A percentile compares a stretch with the other conserved stretches of the same genome.
Evolutionary conservation across 1,284 basidiomycete species (phyloP).

Genomic region (Cystobasidiaceae sp.): DNA sequence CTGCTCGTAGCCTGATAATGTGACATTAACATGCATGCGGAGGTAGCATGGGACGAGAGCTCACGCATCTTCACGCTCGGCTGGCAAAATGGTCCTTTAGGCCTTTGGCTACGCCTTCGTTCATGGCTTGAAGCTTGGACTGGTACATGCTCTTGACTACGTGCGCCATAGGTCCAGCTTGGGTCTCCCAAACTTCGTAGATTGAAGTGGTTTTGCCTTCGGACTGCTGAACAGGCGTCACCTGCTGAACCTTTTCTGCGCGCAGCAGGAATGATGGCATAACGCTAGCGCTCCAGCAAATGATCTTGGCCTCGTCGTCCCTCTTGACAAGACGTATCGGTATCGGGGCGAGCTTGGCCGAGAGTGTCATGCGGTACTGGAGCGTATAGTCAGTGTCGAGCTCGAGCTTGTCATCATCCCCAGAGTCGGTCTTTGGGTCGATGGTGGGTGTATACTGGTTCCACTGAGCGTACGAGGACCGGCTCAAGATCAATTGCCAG

Average conservation of each 20-base stretch:
- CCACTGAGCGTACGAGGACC: conserved; percentile 3
- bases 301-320: not conserved
- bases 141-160: conserved; percentile 2
- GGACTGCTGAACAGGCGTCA: not conserved
- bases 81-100: conserved; percentile 1
- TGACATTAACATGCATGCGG: not conserved
- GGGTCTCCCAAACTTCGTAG: conserved; percentile 28
- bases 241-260: conserved; percentile 19
- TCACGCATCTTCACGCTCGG: not conserved
- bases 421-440: not conserved
- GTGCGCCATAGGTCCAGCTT: conserved; percentile 16
- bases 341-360: not conserved
- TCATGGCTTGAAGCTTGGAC: conserved; percentile 11
- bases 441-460: conserved; percentile 24
- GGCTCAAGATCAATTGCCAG: conserved; percentile 1
- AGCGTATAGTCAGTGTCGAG: not conserved
- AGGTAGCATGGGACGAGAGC: no score
- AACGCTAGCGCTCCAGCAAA: conserved; percentile 11
- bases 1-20: no score
- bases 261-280: conserved; percentile 4
- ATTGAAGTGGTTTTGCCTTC: not conserved
- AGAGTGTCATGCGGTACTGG: not conserved
- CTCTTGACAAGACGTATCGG: not conserved
- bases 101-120: conserved; percentile 12
- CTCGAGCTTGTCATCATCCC: not conserved